Conservation (phyloP, 1,284 basidiomycete species). For the Tetrapyrgos nigripes region DNA sequence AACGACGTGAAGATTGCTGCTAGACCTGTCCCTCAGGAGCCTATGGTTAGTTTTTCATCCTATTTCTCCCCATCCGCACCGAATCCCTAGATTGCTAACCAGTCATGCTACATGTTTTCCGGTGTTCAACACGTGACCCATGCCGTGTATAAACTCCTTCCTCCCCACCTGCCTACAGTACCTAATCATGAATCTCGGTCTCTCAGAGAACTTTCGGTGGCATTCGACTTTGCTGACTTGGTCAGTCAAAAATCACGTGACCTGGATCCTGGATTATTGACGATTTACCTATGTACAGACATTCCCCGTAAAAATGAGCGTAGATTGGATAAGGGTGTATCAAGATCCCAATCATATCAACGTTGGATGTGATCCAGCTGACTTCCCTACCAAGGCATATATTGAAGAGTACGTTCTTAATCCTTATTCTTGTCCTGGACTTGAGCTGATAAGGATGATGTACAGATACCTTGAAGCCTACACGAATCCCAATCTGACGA, state of each 20-base stretch:
- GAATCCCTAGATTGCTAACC: no score
- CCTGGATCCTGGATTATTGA: no score
- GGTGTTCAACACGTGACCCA: background rate
- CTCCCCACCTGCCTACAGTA: no score
- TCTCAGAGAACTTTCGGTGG: conserved; percentile 82
- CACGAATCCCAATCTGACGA: conserved; percentile 62
- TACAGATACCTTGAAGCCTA: conserved; percentile 58
- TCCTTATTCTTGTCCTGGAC: background rate
- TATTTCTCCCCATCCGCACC: no score
- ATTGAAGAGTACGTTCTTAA: conserved; percentile 65
- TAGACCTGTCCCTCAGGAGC: conserved; percentile 84
- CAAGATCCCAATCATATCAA: conserved; percentile 72
- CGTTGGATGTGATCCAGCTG: conserved; percentile 83
- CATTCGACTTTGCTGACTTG: conserved; percentile 69
- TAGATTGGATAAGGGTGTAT: conserved; percentile 89
- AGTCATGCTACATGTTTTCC: no score
- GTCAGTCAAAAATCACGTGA: no score
- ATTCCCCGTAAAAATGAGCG: conserved; percentile 75
- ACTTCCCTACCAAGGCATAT: conserved; percentile 80
- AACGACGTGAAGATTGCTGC: conserved; percentile 67
- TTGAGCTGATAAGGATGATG: background rate
- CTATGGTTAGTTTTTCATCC: conserved; percentile 76
- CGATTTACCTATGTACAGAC: no score
- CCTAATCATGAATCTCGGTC: conserved; percentile 82
- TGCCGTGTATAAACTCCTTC: no score